Percentiles rank a stretch among this genome's conserved stretches.
Evolutionary conservation across 2,329 filamentous ascomycete species (phyloP).

Genomic region (Nannizziopsis barbatae): DNA sequence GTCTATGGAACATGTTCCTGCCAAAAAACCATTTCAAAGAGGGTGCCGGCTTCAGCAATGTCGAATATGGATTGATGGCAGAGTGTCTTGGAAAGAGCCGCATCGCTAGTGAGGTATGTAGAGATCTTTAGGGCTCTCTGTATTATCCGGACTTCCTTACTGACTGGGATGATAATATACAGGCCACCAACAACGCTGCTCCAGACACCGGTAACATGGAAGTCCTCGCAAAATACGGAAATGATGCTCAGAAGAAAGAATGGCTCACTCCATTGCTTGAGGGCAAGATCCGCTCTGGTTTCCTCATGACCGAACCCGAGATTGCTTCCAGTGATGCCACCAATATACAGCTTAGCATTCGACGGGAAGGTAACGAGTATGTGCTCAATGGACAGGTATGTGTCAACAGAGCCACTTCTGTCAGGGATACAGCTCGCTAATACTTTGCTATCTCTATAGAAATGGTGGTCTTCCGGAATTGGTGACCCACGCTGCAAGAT

Average conservation of each 20-base stretch:
- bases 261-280: conserved; percentile 75
- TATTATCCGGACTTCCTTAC: conserved; percentile 6
- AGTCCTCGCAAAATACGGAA: conserved; percentile 83
- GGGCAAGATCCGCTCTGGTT: conserved; percentile 76
- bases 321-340: conserved; percentile 83
- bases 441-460: conserved; percentile 40
- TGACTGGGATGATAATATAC: not conserved
- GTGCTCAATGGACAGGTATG: conserved; percentile 73
- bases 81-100: conserved; percentile 84
- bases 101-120: conserved; percentile 57
- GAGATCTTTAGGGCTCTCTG: conserved; percentile 16
- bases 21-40: conserved; percentile 91
- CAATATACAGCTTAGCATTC: conserved; percentile 79
- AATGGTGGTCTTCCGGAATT: conserved; percentile 98
- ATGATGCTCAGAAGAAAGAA: conserved; percentile 67
- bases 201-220: conserved; percentile 96
- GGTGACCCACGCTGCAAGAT: conserved; percentile 85
- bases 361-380: conserved; percentile 73
- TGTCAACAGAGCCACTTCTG: not conserved
- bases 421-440: not conserved
- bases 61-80: conserved; percentile 97
- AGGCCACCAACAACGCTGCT: conserved; percentile 76
- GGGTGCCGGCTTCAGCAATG: conserved; percentile 84
- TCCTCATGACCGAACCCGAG: conserved; percentile 88
- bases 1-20: conserved; percentile 97